phyloP scores from a whole-genome alignment of 805 yeast species.

The Nakazawaea ernobii region DNA sequence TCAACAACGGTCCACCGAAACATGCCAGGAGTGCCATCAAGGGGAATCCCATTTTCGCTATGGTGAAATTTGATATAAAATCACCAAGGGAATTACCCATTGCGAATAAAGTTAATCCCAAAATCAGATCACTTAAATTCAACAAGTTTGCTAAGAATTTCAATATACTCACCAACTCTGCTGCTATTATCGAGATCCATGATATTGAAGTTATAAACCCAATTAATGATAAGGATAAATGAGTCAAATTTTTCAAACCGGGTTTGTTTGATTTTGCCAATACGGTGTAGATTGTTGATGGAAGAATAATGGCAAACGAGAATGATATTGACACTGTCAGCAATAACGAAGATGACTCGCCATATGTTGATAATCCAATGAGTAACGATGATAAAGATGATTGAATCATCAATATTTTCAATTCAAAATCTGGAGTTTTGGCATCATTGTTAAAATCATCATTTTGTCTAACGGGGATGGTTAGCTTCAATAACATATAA shows the following conservation, averaged over 20 bases:
- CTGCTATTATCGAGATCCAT: constrained; percentile 67
- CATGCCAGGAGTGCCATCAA: constrained; percentile 94
- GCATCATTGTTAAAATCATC: constrained; percentile 5
- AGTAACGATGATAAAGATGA: constrained; percentile 24
- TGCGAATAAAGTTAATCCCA: constrained; percentile 87
- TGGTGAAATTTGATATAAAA: constrained; percentile 72
- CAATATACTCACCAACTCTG: constrained; percentile 61
- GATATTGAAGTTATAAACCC: constrained; percentile 27
- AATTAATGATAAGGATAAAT: background rate
- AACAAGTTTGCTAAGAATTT: constrained; percentile 55
- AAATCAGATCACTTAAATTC: constrained; percentile 64
- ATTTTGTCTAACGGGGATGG: background rate
- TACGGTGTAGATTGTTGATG: background rate
- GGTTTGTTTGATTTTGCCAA: background rate
- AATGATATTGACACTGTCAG: constrained; percentile 5
- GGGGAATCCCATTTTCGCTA: constrained; percentile 77
- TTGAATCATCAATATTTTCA: constrained; percentile 25
- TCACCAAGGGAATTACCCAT: constrained; percentile 93
- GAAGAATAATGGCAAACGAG: background rate
- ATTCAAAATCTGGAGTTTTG: constrained; percentile 12
- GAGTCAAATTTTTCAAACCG: background rate
- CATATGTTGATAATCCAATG: constrained; percentile 17
- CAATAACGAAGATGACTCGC: constrained; percentile 7
- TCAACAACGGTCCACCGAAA: constrained; percentile 85
- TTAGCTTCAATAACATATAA: background rate